phyloP scores from a whole-genome alignment of 192 early-diverging fungal genomes.

The Podila verticillata region DNA sequence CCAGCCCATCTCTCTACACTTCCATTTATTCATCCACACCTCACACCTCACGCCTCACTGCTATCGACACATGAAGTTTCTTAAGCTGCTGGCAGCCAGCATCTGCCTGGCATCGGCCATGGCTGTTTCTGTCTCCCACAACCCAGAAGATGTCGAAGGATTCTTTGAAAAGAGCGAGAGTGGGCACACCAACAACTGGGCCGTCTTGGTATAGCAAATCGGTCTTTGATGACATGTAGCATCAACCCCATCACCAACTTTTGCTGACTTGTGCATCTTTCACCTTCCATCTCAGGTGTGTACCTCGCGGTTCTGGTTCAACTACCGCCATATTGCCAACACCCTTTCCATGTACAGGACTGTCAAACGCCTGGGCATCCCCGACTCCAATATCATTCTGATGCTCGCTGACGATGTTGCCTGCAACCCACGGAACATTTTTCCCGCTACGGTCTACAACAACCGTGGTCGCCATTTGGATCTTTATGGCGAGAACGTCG shows the following conservation, averaged over 20 bases:
- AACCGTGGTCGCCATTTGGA: constrained; percentile 85
- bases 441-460: constrained; percentile 93
- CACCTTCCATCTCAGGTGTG: constrained; percentile 70
- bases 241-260: not conserved
- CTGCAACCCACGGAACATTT: constrained; percentile 94
- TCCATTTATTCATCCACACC: not conserved
- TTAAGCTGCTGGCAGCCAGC: constrained; percentile 12
- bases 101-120: constrained; percentile 27
- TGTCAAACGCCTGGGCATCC: constrained; percentile 97
- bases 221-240: not conserved
- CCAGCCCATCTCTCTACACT: not conserved
- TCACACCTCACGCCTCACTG: not conserved
- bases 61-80: constrained; percentile 19
- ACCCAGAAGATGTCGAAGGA: constrained; percentile 53
- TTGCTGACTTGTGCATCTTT: not conserved
- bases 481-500: constrained; percentile 96
- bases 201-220: constrained; percentile 79
- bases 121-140: constrained; percentile 26
- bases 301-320: constrained; percentile 99
- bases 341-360: constrained; percentile 99
- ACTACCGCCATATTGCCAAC: constrained; percentile 99
- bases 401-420: constrained; percentile 99
- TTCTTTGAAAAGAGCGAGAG: constrained; percentile 65
- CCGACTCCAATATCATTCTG: constrained; percentile 98
- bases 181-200: constrained; percentile 98